These are phyloP conservation scores for Pseudocercospora fijiensis DNA, from an alignment of 2,329 filamentous ascomycete species.

Conservation along the genomic window DNA sequence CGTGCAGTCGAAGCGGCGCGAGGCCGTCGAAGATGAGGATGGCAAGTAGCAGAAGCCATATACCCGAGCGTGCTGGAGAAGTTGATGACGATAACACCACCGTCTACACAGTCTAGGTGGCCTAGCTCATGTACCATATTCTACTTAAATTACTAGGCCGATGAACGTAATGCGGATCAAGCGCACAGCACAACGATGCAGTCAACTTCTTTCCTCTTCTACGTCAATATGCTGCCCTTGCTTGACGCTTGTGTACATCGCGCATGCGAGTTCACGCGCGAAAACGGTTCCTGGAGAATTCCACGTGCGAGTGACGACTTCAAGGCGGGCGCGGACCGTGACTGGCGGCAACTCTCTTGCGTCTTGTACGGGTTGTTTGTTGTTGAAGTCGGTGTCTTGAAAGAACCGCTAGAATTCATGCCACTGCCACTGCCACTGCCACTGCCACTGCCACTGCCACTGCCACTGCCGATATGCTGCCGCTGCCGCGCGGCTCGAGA, in stretches of 20 bases:
- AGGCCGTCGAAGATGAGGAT: slow-evolving; percentile 39
- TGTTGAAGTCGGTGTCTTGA: neutral
- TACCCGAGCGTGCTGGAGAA: slow-evolving; percentile 47
- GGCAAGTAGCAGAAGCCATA: slow-evolving; percentile 45
- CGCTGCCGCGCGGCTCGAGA: neutral
- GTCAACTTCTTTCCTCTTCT: neutral
- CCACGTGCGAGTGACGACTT: slow-evolving; percentile 2
- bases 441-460: neutral
- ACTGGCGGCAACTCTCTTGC: neutral
- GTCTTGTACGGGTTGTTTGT: neutral
- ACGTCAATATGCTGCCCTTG: neutral
- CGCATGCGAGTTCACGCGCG: neutral
- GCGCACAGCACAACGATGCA: too few species aligned
- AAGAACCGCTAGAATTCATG: too few species aligned
- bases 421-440: neutral
- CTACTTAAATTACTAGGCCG: neutral
- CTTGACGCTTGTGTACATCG: neutral
- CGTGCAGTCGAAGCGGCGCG: slow-evolving; percentile 43
- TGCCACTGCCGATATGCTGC: neutral
- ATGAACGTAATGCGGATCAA: neutral
- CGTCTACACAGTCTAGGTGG: slow-evolving; percentile 37
- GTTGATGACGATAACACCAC: slow-evolving; percentile 51
- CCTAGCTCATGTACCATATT: neutral
- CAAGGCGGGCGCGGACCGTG: neutral
- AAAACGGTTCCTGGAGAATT: neutral